Evolutionary conservation across 768 basidiomycete species (phyloP), one percentile per base, ranked within the genome.

Genomic region (Sarcomyxa edulis): DNA sequence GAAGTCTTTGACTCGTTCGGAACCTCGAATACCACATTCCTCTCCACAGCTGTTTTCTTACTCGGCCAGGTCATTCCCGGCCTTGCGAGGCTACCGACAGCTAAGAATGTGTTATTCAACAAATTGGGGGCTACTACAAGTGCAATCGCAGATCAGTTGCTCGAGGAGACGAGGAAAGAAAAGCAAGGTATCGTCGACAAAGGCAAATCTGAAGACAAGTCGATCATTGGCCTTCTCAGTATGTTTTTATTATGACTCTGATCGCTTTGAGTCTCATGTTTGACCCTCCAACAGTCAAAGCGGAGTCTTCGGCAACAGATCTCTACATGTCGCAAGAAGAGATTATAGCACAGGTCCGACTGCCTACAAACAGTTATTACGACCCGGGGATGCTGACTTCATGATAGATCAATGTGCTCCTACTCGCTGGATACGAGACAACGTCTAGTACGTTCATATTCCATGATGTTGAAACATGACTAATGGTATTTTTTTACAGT

Each of bases 351-450:
- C 66, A 68, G 51, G 64, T 59, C 19, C 16, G 47, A 7, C 12
- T 33, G 9, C 19, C 14, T 14, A 40, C 9, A 21, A 19, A 15
- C 16, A n/a, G n/a, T n/a, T n/a, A n/a, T n/a, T n/a, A n/a, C n/a
- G n/a, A n/a, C n/a, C n/a, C n/a, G n/a, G n/a, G n/a, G n/a, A n/a
- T n/a, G n/a, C n/a, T n/a, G n/a, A n/a, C n/a, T n/a, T n/a, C 14
- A 21, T n/a, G 3, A 21, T 11, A 30, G 64, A 40, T 44, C 64
- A 66, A 65, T 37, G 55, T 62, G 3, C 46, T 68, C 2, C 37
- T 69, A 2, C 34, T 66, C 23, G 67, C 66, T 23, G 74, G 74
- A 25, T 78, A 77, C 37, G 75, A 76, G 54, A 76, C 75, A 4
- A 77, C 74, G 2, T 69, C 69, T 1, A 64, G 69, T 70, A 44